A percentile compares a stretch with the other conserved stretches of the same genome.
Conservation (phyloP, 23 red algal species). For the Gracilaria gracilis region DNA sequence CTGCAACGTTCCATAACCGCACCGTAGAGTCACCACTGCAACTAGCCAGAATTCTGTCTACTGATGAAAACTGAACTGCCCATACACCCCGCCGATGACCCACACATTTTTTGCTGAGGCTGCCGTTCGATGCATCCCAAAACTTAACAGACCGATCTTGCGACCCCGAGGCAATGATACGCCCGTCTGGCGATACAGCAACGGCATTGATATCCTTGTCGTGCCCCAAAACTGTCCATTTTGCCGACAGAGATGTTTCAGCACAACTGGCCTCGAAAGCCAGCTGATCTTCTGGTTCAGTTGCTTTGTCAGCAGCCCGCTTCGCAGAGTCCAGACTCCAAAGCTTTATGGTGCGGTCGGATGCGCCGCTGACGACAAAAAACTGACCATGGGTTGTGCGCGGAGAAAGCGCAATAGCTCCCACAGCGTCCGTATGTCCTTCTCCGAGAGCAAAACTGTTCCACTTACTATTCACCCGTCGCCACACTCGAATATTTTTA, state of each 20-base stretch:
- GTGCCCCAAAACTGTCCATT: slow-evolving; percentile 85
- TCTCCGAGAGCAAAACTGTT: slow-evolving; percentile 62
- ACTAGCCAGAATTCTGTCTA: slow-evolving; percentile 79
- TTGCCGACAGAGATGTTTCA: slow-evolving; percentile 38
- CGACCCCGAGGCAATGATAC: slow-evolving; percentile 71
- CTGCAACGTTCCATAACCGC: slow-evolving; percentile 72
- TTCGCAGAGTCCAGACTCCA: slow-evolving; percentile 70
- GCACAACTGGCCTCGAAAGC: neutral
- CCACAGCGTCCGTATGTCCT: slow-evolving; percentile 85
- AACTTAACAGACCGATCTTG: slow-evolving; percentile 84
- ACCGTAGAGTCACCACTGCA: slow-evolving; percentile 77
- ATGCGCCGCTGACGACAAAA: slow-evolving; percentile 82
- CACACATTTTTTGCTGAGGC: slow-evolving; percentile 40
- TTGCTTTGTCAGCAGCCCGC: neutral
- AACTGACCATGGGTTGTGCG: slow-evolving; percentile 29
- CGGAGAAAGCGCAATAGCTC: slow-evolving; percentile 73
- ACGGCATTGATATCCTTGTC: slow-evolving; percentile 93
- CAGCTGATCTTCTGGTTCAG: neutral
- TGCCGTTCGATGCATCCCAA: slow-evolving; percentile 67
- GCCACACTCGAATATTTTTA: slow-evolving; percentile 73
- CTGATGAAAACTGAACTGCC: slow-evolving; percentile 78
- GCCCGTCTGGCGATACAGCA: slow-evolving; percentile 76
- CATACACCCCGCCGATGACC: slow-evolving; percentile 87
- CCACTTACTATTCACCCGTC: slow-evolving; percentile 37
- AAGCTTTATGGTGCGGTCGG: slow-evolving; percentile 85